Conservation (phyloP, 345 rosid genomes). For the Raphanus raphanistrum region DNA sequence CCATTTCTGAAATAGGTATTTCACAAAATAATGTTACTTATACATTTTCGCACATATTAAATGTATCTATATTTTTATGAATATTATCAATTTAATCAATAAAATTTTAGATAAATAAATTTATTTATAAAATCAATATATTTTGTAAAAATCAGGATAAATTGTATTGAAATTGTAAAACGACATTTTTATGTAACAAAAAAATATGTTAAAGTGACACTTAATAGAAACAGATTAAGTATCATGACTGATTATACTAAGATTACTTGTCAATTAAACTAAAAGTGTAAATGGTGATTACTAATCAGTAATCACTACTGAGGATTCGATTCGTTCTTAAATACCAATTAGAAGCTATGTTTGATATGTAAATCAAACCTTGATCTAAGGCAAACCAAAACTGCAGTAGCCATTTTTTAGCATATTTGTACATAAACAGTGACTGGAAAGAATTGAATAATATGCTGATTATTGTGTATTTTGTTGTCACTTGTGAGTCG, state of each 20-base stretch:
- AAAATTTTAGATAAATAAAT: too few species aligned
- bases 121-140: too few species aligned
- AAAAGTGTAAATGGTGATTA: not conserved
- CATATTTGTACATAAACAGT: not conserved
- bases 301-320: not conserved
- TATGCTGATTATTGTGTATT: constrained; percentile 2
- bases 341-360: not conserved
- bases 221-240: too few species aligned
- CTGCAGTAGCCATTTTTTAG: not conserved
- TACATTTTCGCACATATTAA: too few species aligned
- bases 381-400: not conserved
- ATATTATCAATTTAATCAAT: too few species aligned
- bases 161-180: too few species aligned
- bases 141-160: too few species aligned
- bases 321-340: not conserved
- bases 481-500: constrained; percentile 21
- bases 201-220: too few species aligned
- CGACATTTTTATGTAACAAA: too few species aligned
- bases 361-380: not conserved
- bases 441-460: not conserved
- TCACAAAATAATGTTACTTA: too few species aligned
- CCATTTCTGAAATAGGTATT: not conserved
- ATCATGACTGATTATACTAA: not conserved
- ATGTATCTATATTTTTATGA: too few species aligned
- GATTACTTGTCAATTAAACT: not conserved